These are phyloP conservation scores for Wickerhamomyces silvicola DNA, from an alignment of 805 yeast species.

Conservation along the genomic window DNA sequence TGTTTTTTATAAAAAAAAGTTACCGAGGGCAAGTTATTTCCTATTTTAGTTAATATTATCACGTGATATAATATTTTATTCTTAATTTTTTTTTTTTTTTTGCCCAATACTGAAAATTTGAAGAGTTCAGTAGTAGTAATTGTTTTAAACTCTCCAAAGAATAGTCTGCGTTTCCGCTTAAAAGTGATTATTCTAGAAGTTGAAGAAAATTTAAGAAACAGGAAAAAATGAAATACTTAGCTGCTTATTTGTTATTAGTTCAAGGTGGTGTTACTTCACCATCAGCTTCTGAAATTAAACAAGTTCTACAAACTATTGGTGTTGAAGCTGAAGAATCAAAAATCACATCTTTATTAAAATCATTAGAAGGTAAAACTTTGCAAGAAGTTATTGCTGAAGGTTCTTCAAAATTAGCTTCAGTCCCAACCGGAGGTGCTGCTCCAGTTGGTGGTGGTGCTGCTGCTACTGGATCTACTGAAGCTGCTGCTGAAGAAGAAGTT, in stretches of 20 bases:
- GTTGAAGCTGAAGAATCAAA: slow-evolving; percentile 76
- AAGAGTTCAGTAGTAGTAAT: too few relatives aligned
- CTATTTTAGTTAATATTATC: too few relatives aligned
- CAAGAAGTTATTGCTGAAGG: slow-evolving; percentile 76
- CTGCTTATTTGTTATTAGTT: slow-evolving; percentile 85
- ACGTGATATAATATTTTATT: too few relatives aligned
- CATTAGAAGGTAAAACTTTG: slow-evolving; percentile 69
- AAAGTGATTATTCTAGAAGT: slow-evolving; percentile 67
- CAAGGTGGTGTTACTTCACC: slow-evolving; percentile 85
- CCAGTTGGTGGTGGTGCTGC: slow-evolving; percentile 51
- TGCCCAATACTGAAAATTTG: too few relatives aligned
- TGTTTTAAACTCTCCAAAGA: slow-evolving; percentile 40
- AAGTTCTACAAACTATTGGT: slow-evolving; percentile 70
- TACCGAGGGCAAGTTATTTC: too few relatives aligned
- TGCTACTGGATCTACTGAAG: slow-evolving; percentile 48
- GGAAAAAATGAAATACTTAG: slow-evolving; percentile 67
- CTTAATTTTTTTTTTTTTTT: too few relatives aligned
- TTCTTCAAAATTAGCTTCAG: slow-evolving; percentile 73
- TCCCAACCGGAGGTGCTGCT: slow-evolving; percentile 81
- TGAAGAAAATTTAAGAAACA: slow-evolving; percentile 10
- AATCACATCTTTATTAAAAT: slow-evolving; percentile 61
- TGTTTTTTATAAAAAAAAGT: too few relatives aligned
- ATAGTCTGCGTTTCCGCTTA: slow-evolving; percentile 78
- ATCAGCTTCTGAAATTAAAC: slow-evolving; percentile 68
- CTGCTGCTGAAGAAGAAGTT: slow-evolving; percentile 46